Base-by-base conservation (phyloP, 2,329 filamentous ascomycete species). In the Elsinoe ampelina region DNA sequence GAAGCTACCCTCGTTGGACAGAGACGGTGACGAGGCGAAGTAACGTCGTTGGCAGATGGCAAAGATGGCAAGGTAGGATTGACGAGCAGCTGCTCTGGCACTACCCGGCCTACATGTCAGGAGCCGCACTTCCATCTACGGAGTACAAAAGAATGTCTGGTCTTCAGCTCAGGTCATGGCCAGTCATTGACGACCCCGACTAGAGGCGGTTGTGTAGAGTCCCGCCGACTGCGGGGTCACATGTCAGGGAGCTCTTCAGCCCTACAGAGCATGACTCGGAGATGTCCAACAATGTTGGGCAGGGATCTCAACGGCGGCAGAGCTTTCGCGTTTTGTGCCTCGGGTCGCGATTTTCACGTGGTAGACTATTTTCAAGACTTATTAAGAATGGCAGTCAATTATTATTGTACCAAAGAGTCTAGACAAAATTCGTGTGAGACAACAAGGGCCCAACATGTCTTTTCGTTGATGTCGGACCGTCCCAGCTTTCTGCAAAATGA, bases 1-100 rank as follows among this genome's bases (percentile, higher is more conserved):
- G 63, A 81, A 83, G 59, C 78, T 73, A 20, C 76, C 77, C 13
- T 45, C 54, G 30, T 47, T 38, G 30, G 39, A 32, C 15, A 5
- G 39, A 32, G 35, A 17, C 13, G 54, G n/a, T 41, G 61, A 63
- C 32, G 61, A 59, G 1, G 66, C 72, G 3, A 75, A 76, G 43
- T 63, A 62, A 39, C 64, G 66, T 39, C 59, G 59, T 32, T 59
- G 59, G 30, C 60, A 59, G 52, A 68, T 61, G n/a, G 61, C 64
- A 38, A 62, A 66, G 36, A 67, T 64, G 39, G 67, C 66, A 15
- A 72, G 61, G 63, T 72, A 74, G 13, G 70, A 73, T 13, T 68
- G 62, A 34, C 68, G 67, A 45, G 69, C 72, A 42, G 51, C 56
- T 55, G 54, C 41, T 30, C 41, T 41, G 15, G 54, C 54, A 26